Conservation (phyloP, 495 filamentous ascomycete species). For the Hypoxylon fragiforme region DNA sequence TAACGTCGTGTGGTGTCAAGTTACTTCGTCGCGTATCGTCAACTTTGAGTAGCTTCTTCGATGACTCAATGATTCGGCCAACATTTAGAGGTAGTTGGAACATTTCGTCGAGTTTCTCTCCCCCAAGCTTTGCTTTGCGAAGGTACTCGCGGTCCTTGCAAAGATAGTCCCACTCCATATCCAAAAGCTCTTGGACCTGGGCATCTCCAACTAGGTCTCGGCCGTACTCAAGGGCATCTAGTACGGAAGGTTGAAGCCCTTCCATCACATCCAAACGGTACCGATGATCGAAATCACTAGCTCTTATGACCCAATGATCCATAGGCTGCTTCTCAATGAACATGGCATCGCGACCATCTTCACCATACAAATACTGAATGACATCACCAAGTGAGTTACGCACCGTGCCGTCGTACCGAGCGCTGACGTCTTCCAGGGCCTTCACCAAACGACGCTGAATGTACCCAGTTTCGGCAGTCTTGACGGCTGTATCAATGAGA, state of each 20-base stretch:
- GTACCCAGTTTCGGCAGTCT: conserved; percentile 98
- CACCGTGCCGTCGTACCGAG: conserved; percentile 96
- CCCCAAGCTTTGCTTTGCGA: conserved; percentile 55
- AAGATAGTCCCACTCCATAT: conserved; percentile 86
- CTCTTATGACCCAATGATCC: conserved; percentile 77
- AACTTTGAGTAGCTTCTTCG: conserved; percentile 86
- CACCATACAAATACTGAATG: conserved; percentile 96
- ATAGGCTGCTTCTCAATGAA: conserved; percentile 90
- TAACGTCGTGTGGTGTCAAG: conserved; percentile 84
- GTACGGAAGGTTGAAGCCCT: conserved; percentile 58
- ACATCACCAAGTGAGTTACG: conserved; percentile 96
- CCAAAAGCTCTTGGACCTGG: conserved; percentile 78
- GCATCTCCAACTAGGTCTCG: conserved; percentile 85
- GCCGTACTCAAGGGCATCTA: conserved; percentile 81
- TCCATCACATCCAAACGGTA: conserved; percentile 98
- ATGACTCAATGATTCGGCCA: conserved; percentile 84
- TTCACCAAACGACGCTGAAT: conserved; percentile 98
- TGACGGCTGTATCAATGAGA: conserved; percentile 99
- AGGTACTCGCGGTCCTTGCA: conserved; percentile 73
- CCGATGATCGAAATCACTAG: conserved; percentile 70
- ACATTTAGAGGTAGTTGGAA: conserved; percentile 94
- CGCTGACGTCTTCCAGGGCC: conserved; percentile 95
- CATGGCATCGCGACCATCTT: conserved; percentile 91
- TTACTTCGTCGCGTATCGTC: conserved; percentile 83
- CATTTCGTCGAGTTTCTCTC: conserved; percentile 69